These are phyloP conservation scores for Dovyalis caffra DNA, from an alignment of 345 rosid genomes.

Conservation along the genomic window DNA sequence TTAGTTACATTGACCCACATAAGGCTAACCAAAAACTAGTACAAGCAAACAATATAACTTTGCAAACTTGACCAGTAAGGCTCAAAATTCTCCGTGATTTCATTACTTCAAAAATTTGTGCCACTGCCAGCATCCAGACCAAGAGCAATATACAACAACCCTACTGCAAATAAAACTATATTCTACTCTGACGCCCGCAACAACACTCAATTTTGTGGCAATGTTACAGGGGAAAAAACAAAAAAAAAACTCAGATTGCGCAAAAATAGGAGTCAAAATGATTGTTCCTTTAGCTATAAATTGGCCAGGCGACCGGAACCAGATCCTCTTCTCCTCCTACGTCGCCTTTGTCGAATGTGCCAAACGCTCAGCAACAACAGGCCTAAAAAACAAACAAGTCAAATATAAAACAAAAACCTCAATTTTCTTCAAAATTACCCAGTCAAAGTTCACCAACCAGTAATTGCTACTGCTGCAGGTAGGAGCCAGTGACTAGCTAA, in stretches of 20 bases:
- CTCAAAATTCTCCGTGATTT: neutral
- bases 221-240: constrained; percentile 9
- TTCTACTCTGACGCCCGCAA: constrained; percentile 2
- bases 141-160: constrained; percentile 6
- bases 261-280: neutral
- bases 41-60: no score
- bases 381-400: constrained; percentile 41
- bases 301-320: constrained; percentile 50
- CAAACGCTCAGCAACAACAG: constrained; percentile 66
- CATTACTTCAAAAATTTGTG: constrained; percentile 22
- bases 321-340: constrained; percentile 65
- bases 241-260: neutral
- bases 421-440: neutral
- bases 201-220: constrained; percentile 4
- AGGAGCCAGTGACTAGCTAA: constrained; percentile 75
- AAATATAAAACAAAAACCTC: neutral
- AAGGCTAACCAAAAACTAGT: no score
- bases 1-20: no score
- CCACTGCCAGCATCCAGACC: constrained; percentile 21
- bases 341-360: constrained; percentile 75
- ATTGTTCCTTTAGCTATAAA: constrained; percentile 25
- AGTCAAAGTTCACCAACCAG: constrained; percentile 46
- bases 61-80: neutral
- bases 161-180: constrained; percentile 21
- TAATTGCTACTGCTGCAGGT: constrained; percentile 60